These are phyloP conservation scores for Cryphonectria nitschkei DNA, from an alignment of 2,329 filamentous ascomycete genomes.

Conservation along the genomic window DNA sequence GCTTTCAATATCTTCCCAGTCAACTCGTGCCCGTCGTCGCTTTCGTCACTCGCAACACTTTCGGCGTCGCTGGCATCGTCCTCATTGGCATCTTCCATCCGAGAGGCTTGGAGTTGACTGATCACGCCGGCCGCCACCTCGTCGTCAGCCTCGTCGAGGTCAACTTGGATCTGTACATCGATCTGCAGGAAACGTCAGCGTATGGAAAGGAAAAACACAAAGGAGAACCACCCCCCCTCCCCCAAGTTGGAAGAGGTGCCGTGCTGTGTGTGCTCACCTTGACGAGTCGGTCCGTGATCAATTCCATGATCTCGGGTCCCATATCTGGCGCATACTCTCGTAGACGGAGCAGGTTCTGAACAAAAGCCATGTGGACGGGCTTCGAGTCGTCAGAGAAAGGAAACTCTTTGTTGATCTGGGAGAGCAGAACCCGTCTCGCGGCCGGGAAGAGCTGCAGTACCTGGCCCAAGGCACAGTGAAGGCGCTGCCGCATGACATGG, in stretches of 20 bases:
- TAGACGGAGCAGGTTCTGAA: constrained; percentile 79
- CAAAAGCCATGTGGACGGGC: constrained; percentile 82
- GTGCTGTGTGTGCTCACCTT: constrained; percentile 47
- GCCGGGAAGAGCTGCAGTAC: constrained; percentile 82
- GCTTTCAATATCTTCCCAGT: constrained; percentile 69
- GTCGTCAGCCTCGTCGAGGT: constrained; percentile 91
- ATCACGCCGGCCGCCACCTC: constrained; percentile 77
- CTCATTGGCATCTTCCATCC: constrained; percentile 52
- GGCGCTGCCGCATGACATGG: constrained; percentile 68
- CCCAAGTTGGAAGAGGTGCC: not conserved
- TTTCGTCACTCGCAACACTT: constrained; percentile 71
- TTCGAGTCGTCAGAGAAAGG: constrained; percentile 78
- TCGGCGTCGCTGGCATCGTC: constrained; percentile 67
- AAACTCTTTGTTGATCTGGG: constrained; percentile 69
- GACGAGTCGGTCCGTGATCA: constrained; percentile 84
- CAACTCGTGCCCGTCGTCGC: constrained; percentile 63
- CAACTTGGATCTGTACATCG: constrained; percentile 92
- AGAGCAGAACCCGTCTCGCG: constrained; percentile 70
- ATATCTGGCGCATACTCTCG: constrained; percentile 78
- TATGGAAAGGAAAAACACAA: not conserved
- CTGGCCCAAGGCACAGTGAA: constrained; percentile 77
- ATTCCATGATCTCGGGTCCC: constrained; percentile 76
- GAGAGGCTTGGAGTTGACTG: constrained; percentile 46
- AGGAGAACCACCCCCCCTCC: no score
- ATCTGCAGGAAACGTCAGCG: constrained; percentile 50